phyloP scores from a whole-genome alignment of 2,329 filamentous ascomycete species.

The Fusarium sarcochroum region DNA sequence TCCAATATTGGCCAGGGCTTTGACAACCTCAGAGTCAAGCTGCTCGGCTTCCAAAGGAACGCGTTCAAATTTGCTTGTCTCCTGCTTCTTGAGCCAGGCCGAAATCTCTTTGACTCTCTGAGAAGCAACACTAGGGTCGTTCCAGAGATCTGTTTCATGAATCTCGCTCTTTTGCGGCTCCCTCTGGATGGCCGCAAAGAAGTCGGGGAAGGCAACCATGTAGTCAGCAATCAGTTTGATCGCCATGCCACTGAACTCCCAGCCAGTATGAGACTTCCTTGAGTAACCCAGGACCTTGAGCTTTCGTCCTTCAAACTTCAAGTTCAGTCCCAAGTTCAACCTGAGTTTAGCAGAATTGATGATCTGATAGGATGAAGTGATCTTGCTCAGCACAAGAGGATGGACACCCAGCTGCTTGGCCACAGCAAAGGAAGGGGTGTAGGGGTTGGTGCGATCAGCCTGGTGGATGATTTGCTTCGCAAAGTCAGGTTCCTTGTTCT shows the following conservation, averaged over 20 bases:
- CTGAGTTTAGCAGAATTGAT: conserved; percentile 82
- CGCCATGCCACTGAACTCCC: conserved; percentile 94
- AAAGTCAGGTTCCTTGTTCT: conserved; percentile 84
- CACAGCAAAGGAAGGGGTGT: conserved; percentile 90
- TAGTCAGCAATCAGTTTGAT: conserved; percentile 86
- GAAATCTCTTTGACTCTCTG: conserved; percentile 93
- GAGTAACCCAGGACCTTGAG: conserved; percentile 97
- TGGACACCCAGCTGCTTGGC: conserved; percentile 86
- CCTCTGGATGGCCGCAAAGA: conserved; percentile 88
- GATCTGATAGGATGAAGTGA: conserved; percentile 94
- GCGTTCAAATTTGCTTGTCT: conserved; percentile 91
- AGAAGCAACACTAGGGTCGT: conserved; percentile 77
- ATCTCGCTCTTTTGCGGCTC: conserved; percentile 90
- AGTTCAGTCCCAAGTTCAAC: conserved; percentile 91
- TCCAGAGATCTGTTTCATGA: conserved; percentile 88
- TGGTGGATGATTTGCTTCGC: conserved; percentile 78
- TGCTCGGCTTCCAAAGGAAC: conserved; percentile 98
- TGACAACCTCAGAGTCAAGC: conserved; percentile 91
- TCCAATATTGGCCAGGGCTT: conserved; percentile 81
- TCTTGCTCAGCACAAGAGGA: conserved; percentile 90
- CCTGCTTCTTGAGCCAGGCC: conserved; percentile 91
- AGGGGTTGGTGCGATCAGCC: conserved; percentile 79
- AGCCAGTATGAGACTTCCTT: conserved; percentile 85
- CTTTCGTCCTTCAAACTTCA: conserved; percentile 97
- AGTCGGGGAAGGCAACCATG: conserved; percentile 95